Evolutionary conservation across 164 flowering plant genomes (phyloP).

Genomic region (Liriodendron chinense): DNA sequence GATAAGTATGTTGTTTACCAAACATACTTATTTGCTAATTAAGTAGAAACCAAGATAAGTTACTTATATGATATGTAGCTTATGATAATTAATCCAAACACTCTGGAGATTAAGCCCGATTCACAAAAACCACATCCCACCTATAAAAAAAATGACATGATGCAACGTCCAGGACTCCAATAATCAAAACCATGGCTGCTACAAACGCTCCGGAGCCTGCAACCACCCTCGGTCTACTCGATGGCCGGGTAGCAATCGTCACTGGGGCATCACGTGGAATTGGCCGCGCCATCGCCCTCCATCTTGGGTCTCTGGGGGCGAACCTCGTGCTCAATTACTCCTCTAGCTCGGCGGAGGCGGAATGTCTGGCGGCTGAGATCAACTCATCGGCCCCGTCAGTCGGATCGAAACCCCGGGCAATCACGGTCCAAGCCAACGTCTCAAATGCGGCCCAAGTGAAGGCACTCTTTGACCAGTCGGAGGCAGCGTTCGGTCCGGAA

Average conservation of each 20-base stretch:
- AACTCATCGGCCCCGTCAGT: conserved; percentile 16
- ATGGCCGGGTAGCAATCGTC: conserved; percentile 44
- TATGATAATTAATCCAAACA: too few relatives aligned
- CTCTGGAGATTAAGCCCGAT: too few relatives aligned
- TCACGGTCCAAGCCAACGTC: conserved; percentile 45
- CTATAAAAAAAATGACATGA: too few relatives aligned
- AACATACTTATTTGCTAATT: too few relatives aligned
- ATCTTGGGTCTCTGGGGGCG: conserved; percentile 51
- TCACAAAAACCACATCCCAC: not conserved
- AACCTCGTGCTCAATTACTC: conserved; percentile 40
- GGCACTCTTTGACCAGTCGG: conserved; percentile 56
- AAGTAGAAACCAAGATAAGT: too few relatives aligned
- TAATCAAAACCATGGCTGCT: not conserved
- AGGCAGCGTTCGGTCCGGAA: conserved; percentile 27
- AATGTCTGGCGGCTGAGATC: conserved; percentile 23
- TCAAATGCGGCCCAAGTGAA: conserved; percentile 49
- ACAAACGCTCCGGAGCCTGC: not conserved
- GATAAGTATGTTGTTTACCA: too few relatives aligned
- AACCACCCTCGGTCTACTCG: conserved; percentile 10
- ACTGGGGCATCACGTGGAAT: conserved; percentile 60
- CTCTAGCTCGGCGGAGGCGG: conserved; percentile 30
- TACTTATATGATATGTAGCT: too few relatives aligned
- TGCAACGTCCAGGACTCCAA: too few relatives aligned
- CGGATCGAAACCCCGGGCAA: conserved; percentile 29
- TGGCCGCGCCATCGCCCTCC: conserved; percentile 42